These are phyloP conservation scores for Ploettnerulaceae sp. DNA, from an alignment of 2,329 filamentous ascomycete genomes.

Conservation along the genomic window DNA sequence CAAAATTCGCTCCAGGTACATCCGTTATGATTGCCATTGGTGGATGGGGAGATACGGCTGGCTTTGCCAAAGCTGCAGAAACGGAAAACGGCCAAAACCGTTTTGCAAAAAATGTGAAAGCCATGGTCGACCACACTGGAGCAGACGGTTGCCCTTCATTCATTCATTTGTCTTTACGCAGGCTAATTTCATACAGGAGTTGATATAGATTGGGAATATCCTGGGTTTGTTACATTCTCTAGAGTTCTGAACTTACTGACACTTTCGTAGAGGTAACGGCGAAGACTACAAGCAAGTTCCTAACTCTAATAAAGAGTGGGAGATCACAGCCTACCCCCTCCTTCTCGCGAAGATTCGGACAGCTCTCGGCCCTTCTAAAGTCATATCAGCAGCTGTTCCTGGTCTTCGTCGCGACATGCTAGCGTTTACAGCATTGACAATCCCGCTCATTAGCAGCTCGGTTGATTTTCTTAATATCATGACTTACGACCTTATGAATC, in stretches of 20 bases:
- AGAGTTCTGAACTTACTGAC: slow-evolving; percentile 5
- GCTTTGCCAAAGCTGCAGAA: slow-evolving; percentile 55
- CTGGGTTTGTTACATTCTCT: slow-evolving; percentile 36
- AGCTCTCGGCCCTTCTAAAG: slow-evolving; percentile 51
- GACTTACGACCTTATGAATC: slow-evolving; percentile 68
- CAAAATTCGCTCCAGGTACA: slow-evolving; percentile 46
- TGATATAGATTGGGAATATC: slow-evolving; percentile 51
- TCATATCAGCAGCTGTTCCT: slow-evolving; percentile 65
- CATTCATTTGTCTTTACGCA: not conserved
- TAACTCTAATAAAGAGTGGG: slow-evolving; percentile 54
- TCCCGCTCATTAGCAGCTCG: slow-evolving; percentile 52
- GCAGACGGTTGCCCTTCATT: slow-evolving; percentile 53
- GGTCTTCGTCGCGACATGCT: slow-evolving; percentile 62
- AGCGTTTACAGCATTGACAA: slow-evolving; percentile 54
- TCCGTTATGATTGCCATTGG: slow-evolving; percentile 68
- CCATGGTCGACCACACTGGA: slow-evolving; percentile 55
- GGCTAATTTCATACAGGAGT: slow-evolving; percentile 25
- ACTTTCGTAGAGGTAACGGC: slow-evolving; percentile 53
- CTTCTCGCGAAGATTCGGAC: slow-evolving; percentile 54
- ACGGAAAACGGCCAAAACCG: slow-evolving; percentile 46
- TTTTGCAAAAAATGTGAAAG: slow-evolving; percentile 60
- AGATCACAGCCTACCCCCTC: slow-evolving; percentile 59
- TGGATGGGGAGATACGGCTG: slow-evolving; percentile 70
- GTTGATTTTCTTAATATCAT: slow-evolving; percentile 67
- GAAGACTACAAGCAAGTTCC: slow-evolving; percentile 62